Evolutionary conservation across 306 rosid species (phyloP), one percentile per base, ranked within the genome.

Genomic region (Trichosanthes truncata): DNA sequence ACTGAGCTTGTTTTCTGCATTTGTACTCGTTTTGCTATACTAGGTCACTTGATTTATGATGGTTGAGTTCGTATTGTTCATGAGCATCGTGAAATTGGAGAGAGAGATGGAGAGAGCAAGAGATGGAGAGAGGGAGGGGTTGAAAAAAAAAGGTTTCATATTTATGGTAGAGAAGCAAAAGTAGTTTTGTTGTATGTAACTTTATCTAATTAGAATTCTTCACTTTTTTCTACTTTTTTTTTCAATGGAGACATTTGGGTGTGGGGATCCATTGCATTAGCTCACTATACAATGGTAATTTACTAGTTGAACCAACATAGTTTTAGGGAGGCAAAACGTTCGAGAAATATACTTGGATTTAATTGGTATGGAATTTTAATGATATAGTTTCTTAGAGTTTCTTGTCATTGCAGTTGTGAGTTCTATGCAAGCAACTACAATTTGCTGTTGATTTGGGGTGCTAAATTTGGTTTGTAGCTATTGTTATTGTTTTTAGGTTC

Each of bases 391-490:
- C 13, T 45, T 66, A 72, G 35, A 80, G 69, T 82, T 74, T 53
- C 36, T 73, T 51, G n/a, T 25, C 55, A 95, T 91, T 85, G 90
- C 93, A 46, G 79, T 83, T 78, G 90, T 80, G 88, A 88, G 88
- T 86, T 65, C 93, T 63, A 67, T 78, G 65, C 86, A 87, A 77
- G 74, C 88, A 79, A 82, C 76, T 53, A 60, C 82, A 31, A n/a
- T n/a, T n/a, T n/a, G n/a, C n/a, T n/a, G n/a, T n/a, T n/a, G n/a
- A n/a, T n/a, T n/a, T n/a, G n/a, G n/a, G n/a, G n/a, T n/a, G n/a
- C n/a, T n/a, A n/a, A n/a, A n/a, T n/a, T n/a, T n/a, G n/a, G n/a
- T n/a, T n/a, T n/a, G n/a, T n/a, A n/a, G n/a, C n/a, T n/a, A n/a
- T n/a, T n/a, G n/a, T n/a, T n/a, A n/a, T n/a, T n/a, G n/a, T n/a